Evolutionary conservation across 768 basidiomycete genomes (phyloP), one percentile per base, ranked within the genome.

Genomic region (Cystofilobasidium bisporidii): DNA sequence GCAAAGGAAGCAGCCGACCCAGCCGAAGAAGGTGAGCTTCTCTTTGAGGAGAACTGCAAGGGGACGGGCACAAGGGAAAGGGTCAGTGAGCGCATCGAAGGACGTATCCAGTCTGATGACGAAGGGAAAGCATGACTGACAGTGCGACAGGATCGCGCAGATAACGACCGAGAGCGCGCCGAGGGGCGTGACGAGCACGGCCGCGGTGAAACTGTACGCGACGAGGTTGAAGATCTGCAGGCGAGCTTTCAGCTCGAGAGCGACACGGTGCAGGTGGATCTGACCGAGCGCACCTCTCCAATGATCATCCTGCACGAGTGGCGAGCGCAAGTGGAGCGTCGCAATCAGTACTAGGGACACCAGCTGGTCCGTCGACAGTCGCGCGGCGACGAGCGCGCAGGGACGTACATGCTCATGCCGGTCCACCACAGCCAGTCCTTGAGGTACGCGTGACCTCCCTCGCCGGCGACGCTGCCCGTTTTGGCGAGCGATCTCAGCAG

Each of bases 321-420:
- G 93, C 71, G 92, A 91, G 38, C 80, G 80, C 94, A 92, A 97
- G 94, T 92, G 96, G 83, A 94, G n/a, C n/a, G n/a, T n/a, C n/a
- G n/a, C n/a, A n/a, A n/a, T n/a, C n/a, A n/a, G n/a, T n/a, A n/a
- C n/a, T n/a, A n/a, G n/a, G n/a, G n/a, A n/a, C n/a, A n/a, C n/a
- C n/a, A n/a, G n/a, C n/a, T n/a, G n/a, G n/a, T n/a, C n/a, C n/a
- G n/a, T n/a, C n/a, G n/a, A n/a, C n/a, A n/a, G n/a, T n/a, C n/a
- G n/a, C n/a, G n/a, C n/a, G n/a, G n/a, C n/a, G n/a, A n/a, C n/a
- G n/a, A n/a, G n/a, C n/a, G n/a, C n/a, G n/a, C n/a, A n/a, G n/a
- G 76, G 72, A 48, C 28, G 32, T n/a, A 26, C 69, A 43, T 57
- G 12, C 10, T 60, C 68, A 69, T 55, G n/a, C 68, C 68, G 14